phyloP scores from a whole-genome alignment of 116 monocot species.

The Cymodocea nodosa region DNA sequence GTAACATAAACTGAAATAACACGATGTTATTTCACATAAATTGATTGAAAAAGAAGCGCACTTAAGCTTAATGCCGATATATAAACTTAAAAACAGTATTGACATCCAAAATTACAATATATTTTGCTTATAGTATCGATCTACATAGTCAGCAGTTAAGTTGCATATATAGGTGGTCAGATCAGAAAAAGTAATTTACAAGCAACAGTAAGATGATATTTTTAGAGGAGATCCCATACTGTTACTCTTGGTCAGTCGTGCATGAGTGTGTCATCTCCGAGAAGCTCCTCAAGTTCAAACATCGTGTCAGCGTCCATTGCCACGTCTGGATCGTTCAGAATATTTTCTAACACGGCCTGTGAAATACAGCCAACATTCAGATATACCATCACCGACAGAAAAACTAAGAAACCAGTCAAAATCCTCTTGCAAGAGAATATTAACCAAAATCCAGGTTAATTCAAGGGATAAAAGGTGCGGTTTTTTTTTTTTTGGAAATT shows the following conservation, averaged over 20 bases:
- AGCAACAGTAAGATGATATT: not conserved
- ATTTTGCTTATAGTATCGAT: too few relatives aligned
- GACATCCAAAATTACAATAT: too few relatives aligned
- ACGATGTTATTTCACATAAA: too few relatives aligned
- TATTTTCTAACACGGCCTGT: constrained; percentile 16
- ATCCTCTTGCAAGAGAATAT: not conserved
- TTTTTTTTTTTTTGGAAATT: too few relatives aligned
- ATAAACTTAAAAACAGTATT: too few relatives aligned
- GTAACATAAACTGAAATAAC: too few relatives aligned
- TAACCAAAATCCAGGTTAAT: too few relatives aligned
- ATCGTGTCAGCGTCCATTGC: constrained; percentile 21
- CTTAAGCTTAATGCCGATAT: too few relatives aligned
- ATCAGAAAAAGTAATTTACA: constrained; percentile 1
- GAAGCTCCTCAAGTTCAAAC: constrained; percentile 29
- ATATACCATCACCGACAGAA: not conserved
- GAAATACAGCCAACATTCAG: not conserved
- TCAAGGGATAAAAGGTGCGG: too few relatives aligned
- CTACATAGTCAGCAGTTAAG: too few relatives aligned
- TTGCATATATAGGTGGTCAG: not conserved
- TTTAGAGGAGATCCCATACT: not conserved
- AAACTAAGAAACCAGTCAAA: not conserved
- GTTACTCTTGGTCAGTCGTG: not conserved
- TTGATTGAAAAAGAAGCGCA: too few relatives aligned
- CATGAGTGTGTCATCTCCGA: constrained; percentile 13
- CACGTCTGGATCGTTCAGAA: constrained; percentile 18